These are phyloP conservation scores for Kluyveromyces wickerhamii DNA, from an alignment of 805 yeast species.

Conservation along the genomic window DNA sequence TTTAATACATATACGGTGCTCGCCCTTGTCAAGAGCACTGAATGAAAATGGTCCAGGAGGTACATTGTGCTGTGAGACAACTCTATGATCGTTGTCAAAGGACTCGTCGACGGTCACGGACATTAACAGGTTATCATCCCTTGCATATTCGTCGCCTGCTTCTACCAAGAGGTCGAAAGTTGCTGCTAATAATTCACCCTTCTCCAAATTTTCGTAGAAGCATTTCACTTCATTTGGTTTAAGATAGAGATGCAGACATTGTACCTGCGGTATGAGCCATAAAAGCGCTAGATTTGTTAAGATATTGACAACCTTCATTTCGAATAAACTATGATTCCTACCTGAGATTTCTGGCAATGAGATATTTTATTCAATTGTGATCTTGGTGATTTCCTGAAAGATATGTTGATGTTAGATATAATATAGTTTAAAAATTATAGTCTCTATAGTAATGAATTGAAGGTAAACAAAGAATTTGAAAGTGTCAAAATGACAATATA, in stretches of 20 bases:
- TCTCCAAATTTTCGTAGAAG: slow-evolving; percentile 73
- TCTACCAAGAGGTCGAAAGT: slow-evolving; percentile 62
- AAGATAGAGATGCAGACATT: slow-evolving; percentile 61
- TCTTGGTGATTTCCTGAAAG: too few relatives aligned
- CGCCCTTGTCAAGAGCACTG: slow-evolving; percentile 77
- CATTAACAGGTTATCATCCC: slow-evolving; percentile 43
- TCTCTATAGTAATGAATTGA: too few relatives aligned
- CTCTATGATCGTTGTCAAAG: slow-evolving; percentile 77
- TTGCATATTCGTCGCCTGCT: slow-evolving; percentile 41
- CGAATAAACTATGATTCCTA: too few relatives aligned
- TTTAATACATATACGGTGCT: slow-evolving; percentile 74
- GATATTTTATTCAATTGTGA: too few relatives aligned
- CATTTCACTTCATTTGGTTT: slow-evolving; percentile 72
- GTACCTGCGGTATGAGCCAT: too few relatives aligned
- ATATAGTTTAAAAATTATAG: too few relatives aligned
- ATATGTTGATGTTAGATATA: too few relatives aligned
- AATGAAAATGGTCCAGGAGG: slow-evolving; percentile 66
- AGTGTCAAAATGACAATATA: too few relatives aligned
- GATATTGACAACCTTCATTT: too few relatives aligned
- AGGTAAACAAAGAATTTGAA: too few relatives aligned
- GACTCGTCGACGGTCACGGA: slow-evolving; percentile 41
- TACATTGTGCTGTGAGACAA: slow-evolving; percentile 55
- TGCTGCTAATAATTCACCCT: slow-evolving; percentile 75
- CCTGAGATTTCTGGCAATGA: too few relatives aligned
- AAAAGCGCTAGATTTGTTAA: too few relatives aligned